A percentile compares a stretch with the other conserved stretches of the same genome.
These are phyloP conservation scores for Lachancea quebecensis DNA, from an alignment of 805 yeast species.

Conservation along the genomic window DNA sequence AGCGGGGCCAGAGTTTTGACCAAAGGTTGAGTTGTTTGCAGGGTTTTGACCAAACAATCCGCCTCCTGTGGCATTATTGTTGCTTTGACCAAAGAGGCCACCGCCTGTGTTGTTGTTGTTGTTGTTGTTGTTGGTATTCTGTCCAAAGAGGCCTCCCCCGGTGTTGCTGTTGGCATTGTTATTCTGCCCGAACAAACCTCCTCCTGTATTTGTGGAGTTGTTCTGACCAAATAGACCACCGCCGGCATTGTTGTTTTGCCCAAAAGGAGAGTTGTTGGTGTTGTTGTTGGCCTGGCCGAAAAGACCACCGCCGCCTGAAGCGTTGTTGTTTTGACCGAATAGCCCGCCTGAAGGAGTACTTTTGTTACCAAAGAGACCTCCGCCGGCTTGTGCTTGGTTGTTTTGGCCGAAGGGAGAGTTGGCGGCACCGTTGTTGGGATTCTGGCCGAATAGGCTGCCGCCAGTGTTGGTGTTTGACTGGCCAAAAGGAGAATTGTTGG, in stretches of 20 bases:
- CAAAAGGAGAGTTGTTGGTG: conserved; percentile 23
- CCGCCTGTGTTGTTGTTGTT: conserved; percentile 17
- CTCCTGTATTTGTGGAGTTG: conserved; percentile 3
- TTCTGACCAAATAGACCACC: conserved; percentile 35
- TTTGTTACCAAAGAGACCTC: conserved; percentile 34
- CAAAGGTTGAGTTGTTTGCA: conserved; percentile 30
- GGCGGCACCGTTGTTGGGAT: conserved; percentile 22
- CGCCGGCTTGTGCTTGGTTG: conserved; percentile 29
- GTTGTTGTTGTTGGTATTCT: conserved; percentile 13
- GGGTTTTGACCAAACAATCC: conserved; percentile 37
- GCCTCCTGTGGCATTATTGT: conserved; percentile 17
- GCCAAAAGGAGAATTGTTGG: conserved; percentile 25
- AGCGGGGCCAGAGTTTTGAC: conserved; percentile 14
- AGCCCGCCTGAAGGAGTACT: conserved; percentile 24
- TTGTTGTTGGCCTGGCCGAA: conserved; percentile 23
- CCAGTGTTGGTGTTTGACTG: conserved; percentile 9
- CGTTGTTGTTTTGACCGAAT: conserved; percentile 24
- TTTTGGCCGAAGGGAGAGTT: conserved; percentile 32
- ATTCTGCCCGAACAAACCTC: neutral
- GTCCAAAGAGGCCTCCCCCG: conserved; percentile 36
- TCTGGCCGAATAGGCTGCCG: conserved; percentile 33
- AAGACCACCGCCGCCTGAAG: conserved; percentile 25
- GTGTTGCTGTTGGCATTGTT: conserved; percentile 10
- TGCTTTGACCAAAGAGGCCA: conserved; percentile 24
- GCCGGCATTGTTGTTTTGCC: conserved; percentile 19